Conservation (phyloP, 768 basidiomycete species). For the Suillus tomentosus region DNA sequence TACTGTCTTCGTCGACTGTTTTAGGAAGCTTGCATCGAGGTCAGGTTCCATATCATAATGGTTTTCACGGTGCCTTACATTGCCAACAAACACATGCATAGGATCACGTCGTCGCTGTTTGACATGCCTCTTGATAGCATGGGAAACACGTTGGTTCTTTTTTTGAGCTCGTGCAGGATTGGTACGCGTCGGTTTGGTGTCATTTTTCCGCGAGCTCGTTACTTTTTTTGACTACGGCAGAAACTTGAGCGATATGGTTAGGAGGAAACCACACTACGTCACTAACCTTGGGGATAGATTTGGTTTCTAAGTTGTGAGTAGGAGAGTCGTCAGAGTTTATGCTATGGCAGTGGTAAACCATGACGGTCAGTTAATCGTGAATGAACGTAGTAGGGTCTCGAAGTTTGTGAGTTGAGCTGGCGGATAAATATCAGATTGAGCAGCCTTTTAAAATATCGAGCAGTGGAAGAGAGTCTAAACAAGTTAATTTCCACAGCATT, state of each 20-base stretch:
- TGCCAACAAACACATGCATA: slow-evolving; percentile 56
- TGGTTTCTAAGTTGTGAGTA: not conserved
- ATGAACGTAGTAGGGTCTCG: slow-evolving; percentile 15
- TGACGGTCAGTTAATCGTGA: slow-evolving; percentile 5
- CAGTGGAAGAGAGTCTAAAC: slow-evolving; percentile 1
- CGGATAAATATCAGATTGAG: not conserved
- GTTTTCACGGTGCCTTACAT: slow-evolving; percentile 42
- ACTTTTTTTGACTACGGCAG: slow-evolving; percentile 11
- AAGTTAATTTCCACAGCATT: slow-evolving; percentile 6
- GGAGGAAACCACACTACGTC: not conserved
- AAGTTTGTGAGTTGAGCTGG: slow-evolving; percentile 4
- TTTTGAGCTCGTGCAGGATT: not conserved
- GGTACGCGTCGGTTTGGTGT: slow-evolving; percentile 6
- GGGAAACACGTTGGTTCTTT: slow-evolving; percentile 19
- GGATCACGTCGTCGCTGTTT: not conserved
- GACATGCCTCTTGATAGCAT: slow-evolving; percentile 27
- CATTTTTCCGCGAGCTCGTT: slow-evolving; percentile 2
- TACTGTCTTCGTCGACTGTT: slow-evolving; percentile 23
- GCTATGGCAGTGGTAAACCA: slow-evolving; percentile 9
- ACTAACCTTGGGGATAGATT: slow-evolving; percentile 8
- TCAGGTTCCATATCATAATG: not conserved
- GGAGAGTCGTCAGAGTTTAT: slow-evolving; percentile 5
- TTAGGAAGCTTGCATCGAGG: slow-evolving; percentile 4
- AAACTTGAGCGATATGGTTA: not conserved
- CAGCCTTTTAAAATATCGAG: not conserved